Base-by-base conservation (phyloP, 768 basidiomycete species). In the Xerocomellus chrysenteron region DNA sequence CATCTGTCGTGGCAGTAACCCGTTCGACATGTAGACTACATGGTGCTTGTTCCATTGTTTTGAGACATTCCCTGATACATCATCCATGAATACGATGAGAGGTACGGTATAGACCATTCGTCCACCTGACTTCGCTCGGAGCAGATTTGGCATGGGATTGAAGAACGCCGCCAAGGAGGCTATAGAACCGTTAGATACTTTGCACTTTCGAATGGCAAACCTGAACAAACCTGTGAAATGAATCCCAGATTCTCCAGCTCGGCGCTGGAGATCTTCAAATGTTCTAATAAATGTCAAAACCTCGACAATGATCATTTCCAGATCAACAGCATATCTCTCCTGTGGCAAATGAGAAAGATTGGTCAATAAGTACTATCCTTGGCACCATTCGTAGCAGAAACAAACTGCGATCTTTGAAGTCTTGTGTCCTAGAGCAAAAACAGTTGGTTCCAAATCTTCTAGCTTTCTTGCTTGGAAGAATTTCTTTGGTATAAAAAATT, bases 41-140 rank as follows among this genome's bases (percentile, higher is more conserved):
- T 72, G 67, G 33, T 76, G 73, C 32, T 72, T 72, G 36, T 77
- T 74, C 70, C 73, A 78, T 26, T 75, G 74, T 40, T 74, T 76
- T 4, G 62, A 73, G 2, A 60, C 52, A 35, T 76, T 76, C 0
- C 67, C 75, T 0, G 68, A 76, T 0, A 76, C 63, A 43, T 77
- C 70, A 32, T 76, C 74, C 45, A 74, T 67, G 49, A 74, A 74
- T 0, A 74, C 17, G 2, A 74, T 66, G 6, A 73, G 53, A 0
- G 70, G 70, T 0, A 67, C 58, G 0, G 53, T 58, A 5, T 65
- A 58, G 1, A 65, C 57, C 59, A 68, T 67, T 0, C 48, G 45
- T 1, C 72, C 68, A 1, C 54, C 49, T 0, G 66, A 66, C 4
- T 62, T 55, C 3, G 19, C 46, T 0, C 58, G 36, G 0, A 66